Evolutionary conservation across 306 rosid genomes (phyloP).

Genomic region (Mucuna pruriens): DNA sequence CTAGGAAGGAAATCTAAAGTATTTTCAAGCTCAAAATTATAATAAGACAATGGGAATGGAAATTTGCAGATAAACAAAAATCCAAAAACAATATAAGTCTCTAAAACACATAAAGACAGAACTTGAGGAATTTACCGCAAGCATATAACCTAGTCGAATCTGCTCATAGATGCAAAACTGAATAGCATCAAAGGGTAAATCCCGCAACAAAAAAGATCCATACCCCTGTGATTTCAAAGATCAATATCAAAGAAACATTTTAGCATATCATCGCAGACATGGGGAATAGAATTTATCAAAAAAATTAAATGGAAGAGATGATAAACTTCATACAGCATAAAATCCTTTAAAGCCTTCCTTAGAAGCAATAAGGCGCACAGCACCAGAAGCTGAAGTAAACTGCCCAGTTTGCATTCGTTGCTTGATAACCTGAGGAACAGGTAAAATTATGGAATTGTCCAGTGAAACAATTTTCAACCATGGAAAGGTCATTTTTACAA

Average conservation of each 20-base stretch:
- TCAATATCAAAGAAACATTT: slow-evolving; percentile 22
- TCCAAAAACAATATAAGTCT: not conserved
- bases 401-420: slow-evolving; percentile 99
- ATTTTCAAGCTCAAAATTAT: not conserved
- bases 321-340: slow-evolving; percentile 69
- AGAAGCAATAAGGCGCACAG: slow-evolving; percentile 79
- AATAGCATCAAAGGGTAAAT: slow-evolving; percentile 93
- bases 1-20: slow-evolving; percentile 16
- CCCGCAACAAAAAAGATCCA: slow-evolving; percentile 86
- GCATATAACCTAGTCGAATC: slow-evolving; percentile 86
- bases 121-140: slow-evolving; percentile 61
- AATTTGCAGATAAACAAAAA: slow-evolving; percentile 23
- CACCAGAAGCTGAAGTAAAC: slow-evolving; percentile 79
- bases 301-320: slow-evolving; percentile 6
- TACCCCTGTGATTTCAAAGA: slow-evolving; percentile 68
- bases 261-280: not conserved
- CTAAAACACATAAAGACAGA: slow-evolving; percentile 15
- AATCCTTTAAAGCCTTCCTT: slow-evolving; percentile 88
- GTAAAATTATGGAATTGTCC: slow-evolving; percentile 34
- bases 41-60: not conserved
- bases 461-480: slow-evolving; percentile 14
- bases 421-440: slow-evolving; percentile 79
- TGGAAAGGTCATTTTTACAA: slow-evolving; percentile 29
- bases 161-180: slow-evolving; percentile 97
- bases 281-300: slow-evolving; percentile 17